phyloP scores from a whole-genome alignment of 1,284 basidiomycete genomes.

The Fomitopsis palustris region DNA sequence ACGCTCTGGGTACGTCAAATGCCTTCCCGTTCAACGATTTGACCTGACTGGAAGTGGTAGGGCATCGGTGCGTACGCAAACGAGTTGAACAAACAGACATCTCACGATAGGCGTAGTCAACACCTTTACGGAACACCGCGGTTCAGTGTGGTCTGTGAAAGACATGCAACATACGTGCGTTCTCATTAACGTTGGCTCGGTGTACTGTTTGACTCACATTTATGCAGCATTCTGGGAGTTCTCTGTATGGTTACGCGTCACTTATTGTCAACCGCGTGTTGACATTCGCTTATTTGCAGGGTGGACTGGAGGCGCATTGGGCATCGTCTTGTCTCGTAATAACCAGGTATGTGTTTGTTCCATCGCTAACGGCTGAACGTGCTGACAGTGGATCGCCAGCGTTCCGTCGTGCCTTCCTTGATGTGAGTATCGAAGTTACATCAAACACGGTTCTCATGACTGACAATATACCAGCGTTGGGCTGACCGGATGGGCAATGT shows the following conservation, averaged over 20 bases:
- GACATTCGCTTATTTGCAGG: slow-evolving; percentile 40
- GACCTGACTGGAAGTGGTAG: slow-evolving; percentile 26
- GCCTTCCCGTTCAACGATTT: neutral
- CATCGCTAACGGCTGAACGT: neutral
- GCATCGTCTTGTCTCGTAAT: slow-evolving; percentile 82
- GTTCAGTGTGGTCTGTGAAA: slow-evolving; percentile 81
- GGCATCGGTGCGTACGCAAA: slow-evolving; percentile 49
- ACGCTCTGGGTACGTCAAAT: slow-evolving; percentile 71
- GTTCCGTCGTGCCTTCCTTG: slow-evolving; percentile 79
- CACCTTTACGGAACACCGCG: slow-evolving; percentile 91
- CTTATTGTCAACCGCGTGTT: neutral
- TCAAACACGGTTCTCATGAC: neutral
- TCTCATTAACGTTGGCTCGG: neutral
- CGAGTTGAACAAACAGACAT: neutral
- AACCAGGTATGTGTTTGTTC: slow-evolving; percentile 50
- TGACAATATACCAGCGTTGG: slow-evolving; percentile 54
- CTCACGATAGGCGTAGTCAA: slow-evolving; percentile 54
- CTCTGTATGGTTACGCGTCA: slow-evolving; percentile 31
- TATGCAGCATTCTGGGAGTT: slow-evolving; percentile 37
- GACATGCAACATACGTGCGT: slow-evolving; percentile 92
- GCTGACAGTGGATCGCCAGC: slow-evolving; percentile 31
- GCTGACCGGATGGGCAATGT: slow-evolving; percentile 95
- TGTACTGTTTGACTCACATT: neutral
- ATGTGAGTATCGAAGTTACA: slow-evolving; percentile 51
- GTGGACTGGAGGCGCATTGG: slow-evolving; percentile 91